phyloP scores from a whole-genome alignment of 2,329 filamentous ascomycete species.

The Botrytis pseudocinerea region DNA sequence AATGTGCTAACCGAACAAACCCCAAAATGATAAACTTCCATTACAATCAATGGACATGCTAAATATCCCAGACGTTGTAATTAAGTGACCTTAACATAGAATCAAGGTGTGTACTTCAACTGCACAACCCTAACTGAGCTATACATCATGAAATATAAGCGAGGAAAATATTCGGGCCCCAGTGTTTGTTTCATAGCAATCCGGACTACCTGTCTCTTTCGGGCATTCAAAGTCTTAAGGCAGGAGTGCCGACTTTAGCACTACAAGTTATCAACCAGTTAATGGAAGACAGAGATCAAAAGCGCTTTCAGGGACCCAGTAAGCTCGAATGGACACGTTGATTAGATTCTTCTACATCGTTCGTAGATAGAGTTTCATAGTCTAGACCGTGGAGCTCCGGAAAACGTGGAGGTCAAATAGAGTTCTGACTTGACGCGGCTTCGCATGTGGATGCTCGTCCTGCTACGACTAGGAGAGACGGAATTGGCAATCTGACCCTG shows the following conservation, averaged over 20 bases:
- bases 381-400: not conserved
- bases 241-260: not conserved
- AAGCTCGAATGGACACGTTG: not conserved
- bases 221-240: not conserved
- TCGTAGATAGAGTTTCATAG: not conserved
- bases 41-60: not conserved
- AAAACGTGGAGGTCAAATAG: not conserved
- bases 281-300: not conserved
- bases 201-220: not conserved
- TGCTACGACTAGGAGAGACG: not conserved
- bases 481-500: not conserved
- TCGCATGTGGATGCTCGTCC: not conserved
- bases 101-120: not conserved
- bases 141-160: not conserved
- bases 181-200: not conserved
- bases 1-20: not conserved
- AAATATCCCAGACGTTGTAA: not conserved
- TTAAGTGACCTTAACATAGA: not conserved
- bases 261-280: not conserved
- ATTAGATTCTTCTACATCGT: not conserved
- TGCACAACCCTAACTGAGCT: not conserved
- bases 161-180: not conserved
- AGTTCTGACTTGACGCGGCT: not conserved
- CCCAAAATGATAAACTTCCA: not conserved
- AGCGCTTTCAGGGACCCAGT: not conserved